phyloP scores from a whole-genome alignment of 2,329 filamentous ascomycete species.

The Aspergillus transmontanensis region DNA sequence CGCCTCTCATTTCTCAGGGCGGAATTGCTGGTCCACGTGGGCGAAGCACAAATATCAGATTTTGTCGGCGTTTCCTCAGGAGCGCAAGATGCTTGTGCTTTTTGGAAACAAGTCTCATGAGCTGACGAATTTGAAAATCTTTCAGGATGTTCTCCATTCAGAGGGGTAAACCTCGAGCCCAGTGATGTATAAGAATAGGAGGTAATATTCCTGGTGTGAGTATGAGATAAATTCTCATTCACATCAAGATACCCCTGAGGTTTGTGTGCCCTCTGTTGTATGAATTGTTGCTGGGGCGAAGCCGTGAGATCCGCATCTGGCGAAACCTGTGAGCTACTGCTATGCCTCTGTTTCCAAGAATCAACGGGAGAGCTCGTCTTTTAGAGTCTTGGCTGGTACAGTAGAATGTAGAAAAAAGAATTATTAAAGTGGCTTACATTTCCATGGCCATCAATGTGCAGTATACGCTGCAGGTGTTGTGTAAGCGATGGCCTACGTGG shows the following conservation, averaged over 20 bases:
- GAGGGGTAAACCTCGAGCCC: not conserved
- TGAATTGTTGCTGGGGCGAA: not conserved
- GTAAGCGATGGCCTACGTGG: conserved; percentile 26
- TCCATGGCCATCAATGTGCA: conserved; percentile 19
- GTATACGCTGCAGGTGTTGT: conserved; percentile 25
- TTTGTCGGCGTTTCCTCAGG: conserved; percentile 9
- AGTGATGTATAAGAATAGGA: not conserved
- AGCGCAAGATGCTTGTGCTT: conserved; percentile 9
- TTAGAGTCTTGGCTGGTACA: not conserved
- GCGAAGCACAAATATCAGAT: conserved; percentile 19
- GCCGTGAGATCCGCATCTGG: not conserved
- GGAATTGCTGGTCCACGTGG: conserved; percentile 24
- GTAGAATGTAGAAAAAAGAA: not conserved
- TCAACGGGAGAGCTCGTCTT: not conserved
- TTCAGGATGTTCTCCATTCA: not conserved
- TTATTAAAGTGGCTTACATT: conserved; percentile 18
- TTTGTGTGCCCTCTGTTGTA: not conserved
- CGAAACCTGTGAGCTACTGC: not conserved
- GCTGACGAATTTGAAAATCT: not conserved
- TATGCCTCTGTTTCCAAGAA: not conserved
- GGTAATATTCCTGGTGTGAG: not conserved
- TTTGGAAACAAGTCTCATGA: conserved; percentile 2
- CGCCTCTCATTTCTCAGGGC: conserved; percentile 31
- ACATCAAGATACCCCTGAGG: not conserved
- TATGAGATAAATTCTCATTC: not conserved